Base-by-base conservation (phyloP, 2,329 filamentous ascomycete genomes). In the Periconia sp. region DNA sequence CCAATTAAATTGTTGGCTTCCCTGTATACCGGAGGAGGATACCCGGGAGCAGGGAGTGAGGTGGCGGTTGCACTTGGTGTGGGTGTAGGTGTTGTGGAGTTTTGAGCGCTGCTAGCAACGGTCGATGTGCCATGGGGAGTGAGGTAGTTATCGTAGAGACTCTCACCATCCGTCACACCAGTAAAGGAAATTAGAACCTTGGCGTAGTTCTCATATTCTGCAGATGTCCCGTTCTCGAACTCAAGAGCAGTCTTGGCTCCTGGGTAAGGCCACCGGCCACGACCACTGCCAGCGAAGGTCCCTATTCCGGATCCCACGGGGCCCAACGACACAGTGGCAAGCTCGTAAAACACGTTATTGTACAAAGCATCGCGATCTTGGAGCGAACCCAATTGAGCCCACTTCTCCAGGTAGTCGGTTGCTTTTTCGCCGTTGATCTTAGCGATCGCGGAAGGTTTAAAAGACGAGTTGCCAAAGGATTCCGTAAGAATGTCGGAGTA, bases 341-440 rank as follows among this genome's bases (percentile, higher is more conserved):
- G 67, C 30, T 75, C 67, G 53, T 79, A 79, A 61, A 80, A 80
- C 9, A 79, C 61, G 50, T 77, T 77, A 66, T 79, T 80, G 70
- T 80, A 86, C 55, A 84, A 73, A 23, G 83, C 82, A 69, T 86
- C 83, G 1, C 75, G 75, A 57, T 86, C 83, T 57, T 86, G 83
- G 30, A 79, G 75, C 27, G 69, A 74, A 51, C 81, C 79, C 49
- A 72, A 74, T 47, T 78, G 71, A 10, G 78, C 76, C 65, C 77
- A 78, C 2, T 80, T 73, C 41, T 79, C 72, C 17, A 85, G 71
- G 54, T 76, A 81, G 1, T 74, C 74, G 6, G 76, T 76, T 2
- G 79, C 82, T 42, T 84, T 76, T 43, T 79, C 67, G n/a, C 81
- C 84, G 60, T 87, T 82, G 65, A 87, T 86, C 53, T 78, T 68